Conservation (phyloP, 1,139 yeast species). For the Ogataea hybrid region DNA sequence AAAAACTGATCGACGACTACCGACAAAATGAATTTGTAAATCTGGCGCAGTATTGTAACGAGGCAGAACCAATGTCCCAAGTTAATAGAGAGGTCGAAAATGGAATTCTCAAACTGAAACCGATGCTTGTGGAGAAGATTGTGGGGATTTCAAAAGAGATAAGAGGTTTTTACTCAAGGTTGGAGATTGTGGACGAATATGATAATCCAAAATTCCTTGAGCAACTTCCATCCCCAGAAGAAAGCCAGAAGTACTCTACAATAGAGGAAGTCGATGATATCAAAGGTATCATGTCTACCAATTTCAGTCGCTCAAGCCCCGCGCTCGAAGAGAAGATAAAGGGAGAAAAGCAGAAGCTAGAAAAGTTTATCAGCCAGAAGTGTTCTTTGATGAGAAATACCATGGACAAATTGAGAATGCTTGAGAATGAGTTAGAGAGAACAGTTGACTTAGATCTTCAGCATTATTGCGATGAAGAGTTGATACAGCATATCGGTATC, state of each 20-base stretch:
- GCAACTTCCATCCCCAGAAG: conserved; percentile 26
- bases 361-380: conserved; percentile 13
- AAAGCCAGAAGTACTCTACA: conserved; percentile 17
- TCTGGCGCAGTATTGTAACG: conserved; percentile 22
- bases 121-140: conserved; percentile 26
- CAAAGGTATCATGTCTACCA: conserved; percentile 26
- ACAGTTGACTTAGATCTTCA: conserved; percentile 4
- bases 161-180: conserved; percentile 21
- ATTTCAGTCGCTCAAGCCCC: conserved; percentile 28
- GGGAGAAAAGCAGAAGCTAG: conserved; percentile 17
- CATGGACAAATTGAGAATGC: conserved; percentile 12
- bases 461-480: conserved; percentile 7
- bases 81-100: conserved; percentile 24
- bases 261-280: conserved; percentile 24
- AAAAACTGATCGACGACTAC: conserved; percentile 23
- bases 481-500: conserved; percentile 21
- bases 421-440: conserved; percentile 13
- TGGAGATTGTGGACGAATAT: conserved; percentile 23
- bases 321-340: conserved; percentile 20
- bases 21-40: conserved; percentile 14
- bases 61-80: conserved; percentile 22
- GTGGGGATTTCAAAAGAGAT: conserved; percentile 20
- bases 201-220: conserved; percentile 16
- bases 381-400: conserved; percentile 9
- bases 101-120: conserved; percentile 25